Conservation (phyloP, 129 eudicot genomes). For the Chrysanthemum lavandulifolium region DNA sequence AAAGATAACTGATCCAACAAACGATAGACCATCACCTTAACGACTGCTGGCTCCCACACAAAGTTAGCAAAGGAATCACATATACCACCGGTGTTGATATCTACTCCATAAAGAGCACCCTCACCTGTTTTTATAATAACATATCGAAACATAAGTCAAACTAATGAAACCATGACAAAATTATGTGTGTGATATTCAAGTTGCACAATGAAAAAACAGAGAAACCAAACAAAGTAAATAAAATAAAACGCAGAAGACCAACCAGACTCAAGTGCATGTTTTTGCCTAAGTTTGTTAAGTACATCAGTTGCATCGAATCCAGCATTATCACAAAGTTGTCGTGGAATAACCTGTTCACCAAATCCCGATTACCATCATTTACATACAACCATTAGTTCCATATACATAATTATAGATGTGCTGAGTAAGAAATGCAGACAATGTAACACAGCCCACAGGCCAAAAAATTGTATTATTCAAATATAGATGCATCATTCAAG, state of each 20-base stretch:
- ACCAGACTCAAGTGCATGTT: slow-evolving; percentile 90
- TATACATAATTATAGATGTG: neutral
- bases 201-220: neutral
- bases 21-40: slow-evolving; percentile 54
- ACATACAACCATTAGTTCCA: slow-evolving; percentile 7
- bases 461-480: neutral
- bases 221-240: neutral
- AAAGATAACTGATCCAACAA: neutral
- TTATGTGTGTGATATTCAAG: neutral
- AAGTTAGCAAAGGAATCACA: slow-evolving; percentile 89
- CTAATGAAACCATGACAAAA: neutral
- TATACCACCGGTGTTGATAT: slow-evolving; percentile 94
- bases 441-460: neutral
- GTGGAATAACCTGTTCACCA: slow-evolving; percentile 70
- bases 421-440: neutral
- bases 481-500: neutral
- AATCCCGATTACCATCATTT: slow-evolving; percentile 6
- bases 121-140: slow-evolving; percentile 54
- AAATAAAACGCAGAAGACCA: slow-evolving; percentile 21
- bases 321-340: slow-evolving; percentile 95
- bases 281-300: slow-evolving; percentile 89
- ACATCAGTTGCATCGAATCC: slow-evolving; percentile 99
- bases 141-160: neutral
- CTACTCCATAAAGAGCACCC: slow-evolving; percentile 95
- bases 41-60: slow-evolving; percentile 99